Evolutionary conservation across 176 grass and related monocot genomes (phyloP).

Genomic region (Guadua angustifolia): DNA sequence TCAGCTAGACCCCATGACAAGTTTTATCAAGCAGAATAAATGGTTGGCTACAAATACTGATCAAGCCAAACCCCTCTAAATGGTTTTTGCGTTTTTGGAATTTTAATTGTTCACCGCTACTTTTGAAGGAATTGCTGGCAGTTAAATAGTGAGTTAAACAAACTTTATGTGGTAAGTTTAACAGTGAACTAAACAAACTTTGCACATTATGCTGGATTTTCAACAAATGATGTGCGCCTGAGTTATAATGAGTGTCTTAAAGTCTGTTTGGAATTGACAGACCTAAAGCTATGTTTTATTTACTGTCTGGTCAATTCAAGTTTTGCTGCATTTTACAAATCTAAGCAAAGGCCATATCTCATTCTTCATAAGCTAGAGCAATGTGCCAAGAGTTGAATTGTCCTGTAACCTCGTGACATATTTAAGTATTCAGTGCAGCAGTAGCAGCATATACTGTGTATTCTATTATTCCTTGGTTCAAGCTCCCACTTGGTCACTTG

Average conservation of each 20-base stretch:
- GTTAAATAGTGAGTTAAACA: not conserved
- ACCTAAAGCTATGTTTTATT: not conserved
- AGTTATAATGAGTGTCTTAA: not conserved
- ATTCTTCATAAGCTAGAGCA: not conserved
- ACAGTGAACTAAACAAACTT: not conserved
- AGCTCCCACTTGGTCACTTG: not conserved
- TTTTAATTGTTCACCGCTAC: too few relatives aligned
- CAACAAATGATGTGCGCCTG: not conserved
- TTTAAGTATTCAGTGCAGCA: not conserved
- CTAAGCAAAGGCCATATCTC: not conserved
- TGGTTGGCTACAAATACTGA: not conserved
- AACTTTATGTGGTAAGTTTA: not conserved
- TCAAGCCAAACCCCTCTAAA: too few relatives aligned
- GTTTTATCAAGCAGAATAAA: constrained; percentile 6
- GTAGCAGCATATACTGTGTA: not conserved
- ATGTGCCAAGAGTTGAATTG: not conserved
- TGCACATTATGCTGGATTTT: not conserved
- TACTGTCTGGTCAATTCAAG: not conserved
- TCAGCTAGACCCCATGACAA: not conserved
- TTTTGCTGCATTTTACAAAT: not conserved
- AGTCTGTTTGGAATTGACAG: not conserved
- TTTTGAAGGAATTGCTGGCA: too few relatives aligned
- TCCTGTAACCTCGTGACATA: not conserved
- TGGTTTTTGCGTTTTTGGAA: too few relatives aligned
- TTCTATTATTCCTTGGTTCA: not conserved